Conservation (phyloP, 345 rosid species). For the Microcos paniculata region DNA sequence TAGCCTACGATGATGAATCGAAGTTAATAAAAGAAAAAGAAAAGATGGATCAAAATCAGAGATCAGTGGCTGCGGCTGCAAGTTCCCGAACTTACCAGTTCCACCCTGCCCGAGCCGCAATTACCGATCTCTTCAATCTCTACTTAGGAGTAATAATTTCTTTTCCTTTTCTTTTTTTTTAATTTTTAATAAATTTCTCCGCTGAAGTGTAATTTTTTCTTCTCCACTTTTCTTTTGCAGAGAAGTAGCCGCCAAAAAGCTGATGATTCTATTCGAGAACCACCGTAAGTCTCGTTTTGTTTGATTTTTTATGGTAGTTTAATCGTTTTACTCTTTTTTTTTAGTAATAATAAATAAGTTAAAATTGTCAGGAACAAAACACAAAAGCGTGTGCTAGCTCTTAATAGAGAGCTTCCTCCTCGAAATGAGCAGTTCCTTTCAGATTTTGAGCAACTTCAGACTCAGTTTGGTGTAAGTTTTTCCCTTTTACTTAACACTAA, state of each 20-base stretch:
- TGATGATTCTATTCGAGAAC: conserved; percentile 74
- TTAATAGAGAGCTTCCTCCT: conserved; percentile 84
- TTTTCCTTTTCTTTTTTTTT: not conserved
- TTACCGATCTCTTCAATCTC: conserved; percentile 83
- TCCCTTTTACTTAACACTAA: not conserved
- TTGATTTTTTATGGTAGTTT: not conserved
- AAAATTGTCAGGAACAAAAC: conserved; percentile 63
- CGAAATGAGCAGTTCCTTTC: conserved; percentile 81
- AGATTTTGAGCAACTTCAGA: conserved; percentile 84
- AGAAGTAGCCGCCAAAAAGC: conserved; percentile 68
- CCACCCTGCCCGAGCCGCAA: conserved; percentile 76
- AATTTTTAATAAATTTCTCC: not conserved
- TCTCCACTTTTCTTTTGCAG: conserved; percentile 33
- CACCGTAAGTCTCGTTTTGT: conserved; percentile 52
- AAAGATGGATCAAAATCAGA: conserved; percentile 76
- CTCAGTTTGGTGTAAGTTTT: conserved; percentile 63
- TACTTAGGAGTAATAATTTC: conserved; percentile 63
- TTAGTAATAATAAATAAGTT: not conserved
- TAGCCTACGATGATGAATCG: not conserved
- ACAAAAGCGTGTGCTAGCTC: conserved; percentile 84
- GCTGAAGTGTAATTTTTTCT: not conserved
- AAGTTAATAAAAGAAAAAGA: not conserved
- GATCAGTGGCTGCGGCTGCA: conserved; percentile 50
- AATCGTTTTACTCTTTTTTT: not conserved
- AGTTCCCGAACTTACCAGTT: conserved; percentile 63